These are phyloP conservation scores for Hemisphaericaspora subhashii DNA, from an alignment of 1,139 yeast genomes.

Conservation along the genomic window DNA sequence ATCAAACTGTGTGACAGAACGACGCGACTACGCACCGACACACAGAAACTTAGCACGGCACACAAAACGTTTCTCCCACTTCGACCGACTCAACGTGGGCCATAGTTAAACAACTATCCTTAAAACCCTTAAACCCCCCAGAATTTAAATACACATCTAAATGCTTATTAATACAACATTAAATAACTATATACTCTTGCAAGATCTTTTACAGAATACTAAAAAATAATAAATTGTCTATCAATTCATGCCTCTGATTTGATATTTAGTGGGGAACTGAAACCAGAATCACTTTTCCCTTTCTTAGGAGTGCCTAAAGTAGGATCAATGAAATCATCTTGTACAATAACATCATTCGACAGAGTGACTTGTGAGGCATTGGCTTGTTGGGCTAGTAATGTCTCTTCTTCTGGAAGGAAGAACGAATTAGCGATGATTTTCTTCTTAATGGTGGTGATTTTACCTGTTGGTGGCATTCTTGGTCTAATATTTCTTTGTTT, in stretches of 20 bases:
- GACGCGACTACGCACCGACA: too few relatives aligned
- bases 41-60: too few relatives aligned
- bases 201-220: background rate
- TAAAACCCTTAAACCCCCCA: background rate
- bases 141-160: background rate
- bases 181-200: background rate
- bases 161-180: constrained; percentile 1
- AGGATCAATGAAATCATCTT: constrained; percentile 2
- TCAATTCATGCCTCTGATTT: constrained; percentile 6
- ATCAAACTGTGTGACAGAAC: too few relatives aligned
- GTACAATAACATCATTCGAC: background rate
- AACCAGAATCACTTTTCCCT: background rate
- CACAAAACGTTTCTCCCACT: too few relatives aligned
- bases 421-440: constrained; percentile 54
- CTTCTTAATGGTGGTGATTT: constrained; percentile 71
- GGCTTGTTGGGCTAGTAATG: constrained; percentile 7
- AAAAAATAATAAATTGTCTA: background rate
- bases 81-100: too few relatives aligned
- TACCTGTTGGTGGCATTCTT: constrained; percentile 92
- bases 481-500: constrained; percentile 80
- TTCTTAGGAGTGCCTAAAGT: background rate
- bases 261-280: constrained; percentile 6
- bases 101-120: background rate
- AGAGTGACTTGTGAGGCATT: background rate
- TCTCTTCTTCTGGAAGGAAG: constrained; percentile 35